These are phyloP conservation scores for Lepidium campestre DNA, from an alignment of 441 rosid genomes.

Conservation along the genomic window DNA sequence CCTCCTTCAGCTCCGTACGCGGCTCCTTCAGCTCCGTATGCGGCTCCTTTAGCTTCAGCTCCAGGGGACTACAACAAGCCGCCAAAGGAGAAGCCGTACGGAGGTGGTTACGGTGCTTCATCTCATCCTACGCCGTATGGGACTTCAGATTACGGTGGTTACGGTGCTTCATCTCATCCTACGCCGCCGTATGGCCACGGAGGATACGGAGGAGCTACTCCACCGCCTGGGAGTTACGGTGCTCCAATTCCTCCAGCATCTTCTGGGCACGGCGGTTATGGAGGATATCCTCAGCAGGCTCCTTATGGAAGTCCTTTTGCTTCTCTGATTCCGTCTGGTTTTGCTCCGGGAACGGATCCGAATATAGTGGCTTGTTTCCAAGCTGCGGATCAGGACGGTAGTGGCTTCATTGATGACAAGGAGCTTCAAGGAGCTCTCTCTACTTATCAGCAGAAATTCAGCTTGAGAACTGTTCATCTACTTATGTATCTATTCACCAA, in stretches of 20 bases:
- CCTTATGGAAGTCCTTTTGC: slow-evolving; percentile 60
- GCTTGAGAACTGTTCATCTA: slow-evolving; percentile 83
- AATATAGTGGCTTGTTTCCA: slow-evolving; percentile 67
- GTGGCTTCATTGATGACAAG: slow-evolving; percentile 80
- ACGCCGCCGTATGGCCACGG: slow-evolving; percentile 17
- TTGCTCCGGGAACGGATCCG: slow-evolving; percentile 84
- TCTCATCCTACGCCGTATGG: slow-evolving; percentile 5
- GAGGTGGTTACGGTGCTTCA: slow-evolving; percentile 16
- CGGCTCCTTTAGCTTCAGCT: slow-evolving; percentile 3
- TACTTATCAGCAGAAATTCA: slow-evolving; percentile 71
- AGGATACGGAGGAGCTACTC: slow-evolving; percentile 31
- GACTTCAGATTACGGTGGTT: slow-evolving; percentile 21
- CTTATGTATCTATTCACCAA: slow-evolving; percentile 82
- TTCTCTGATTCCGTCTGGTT: slow-evolving; percentile 67
- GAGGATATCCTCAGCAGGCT: slow-evolving; percentile 30
- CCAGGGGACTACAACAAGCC: slow-evolving; percentile 37
- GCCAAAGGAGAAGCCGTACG: slow-evolving; percentile 43
- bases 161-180: slow-evolving; percentile 24
- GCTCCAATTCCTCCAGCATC: slow-evolving; percentile 25
- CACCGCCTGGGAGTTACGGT: slow-evolving; percentile 24
- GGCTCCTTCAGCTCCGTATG: slow-evolving; percentile 30
- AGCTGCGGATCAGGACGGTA: slow-evolving; percentile 75
- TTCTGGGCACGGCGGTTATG: slow-evolving; percentile 22
- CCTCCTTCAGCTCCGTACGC: slow-evolving; percentile 34
- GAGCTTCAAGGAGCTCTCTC: slow-evolving; percentile 87